Percentiles rank a stretch among this genome's conserved stretches.
Conservation (phyloP, 192 early-diverging fungal genomes). For the Diversispora eburnea region DNA sequence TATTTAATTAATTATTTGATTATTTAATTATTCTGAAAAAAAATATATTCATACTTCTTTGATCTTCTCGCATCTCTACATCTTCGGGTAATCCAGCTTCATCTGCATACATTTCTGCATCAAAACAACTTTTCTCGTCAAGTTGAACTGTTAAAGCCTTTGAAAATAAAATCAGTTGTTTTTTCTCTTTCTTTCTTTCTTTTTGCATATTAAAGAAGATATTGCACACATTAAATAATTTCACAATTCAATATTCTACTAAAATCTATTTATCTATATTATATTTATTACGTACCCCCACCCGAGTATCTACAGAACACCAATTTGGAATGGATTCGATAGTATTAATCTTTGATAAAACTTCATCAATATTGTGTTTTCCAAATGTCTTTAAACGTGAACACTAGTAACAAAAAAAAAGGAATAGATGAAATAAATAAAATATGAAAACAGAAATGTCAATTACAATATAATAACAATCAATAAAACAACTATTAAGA, state of each 20-base stretch:
- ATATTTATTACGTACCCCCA: slow-evolving; percentile 59
- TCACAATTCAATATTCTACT: neutral
- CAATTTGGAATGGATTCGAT: slow-evolving; percentile 81
- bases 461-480: too few relatives aligned
- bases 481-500: neutral
- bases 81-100: slow-evolving; percentile 55
- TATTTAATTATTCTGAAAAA: slow-evolving; percentile 38
- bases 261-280: neutral
- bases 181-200: neutral
- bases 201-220: neutral
- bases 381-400: slow-evolving; percentile 55
- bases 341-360: slow-evolving; percentile 56
- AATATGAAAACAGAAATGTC: too few relatives aligned
- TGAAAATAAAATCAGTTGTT: slow-evolving; percentile 4
- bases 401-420: slow-evolving; percentile 36
- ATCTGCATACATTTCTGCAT: slow-evolving; percentile 89
- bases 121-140: slow-evolving; percentile 74
- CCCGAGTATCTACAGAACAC: slow-evolving; percentile 90
- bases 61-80: slow-evolving; percentile 60
- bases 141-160: slow-evolving; percentile 82
- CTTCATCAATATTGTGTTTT: slow-evolving; percentile 50
- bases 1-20: slow-evolving; percentile 29
- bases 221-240: neutral
- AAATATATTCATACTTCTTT: slow-evolving; percentile 52
- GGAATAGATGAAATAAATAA: too few relatives aligned